Evolutionary conservation across 306 rosid genomes (phyloP), one percentile per base, ranked within the genome.

Genomic region (Cercis canadensis): DNA sequence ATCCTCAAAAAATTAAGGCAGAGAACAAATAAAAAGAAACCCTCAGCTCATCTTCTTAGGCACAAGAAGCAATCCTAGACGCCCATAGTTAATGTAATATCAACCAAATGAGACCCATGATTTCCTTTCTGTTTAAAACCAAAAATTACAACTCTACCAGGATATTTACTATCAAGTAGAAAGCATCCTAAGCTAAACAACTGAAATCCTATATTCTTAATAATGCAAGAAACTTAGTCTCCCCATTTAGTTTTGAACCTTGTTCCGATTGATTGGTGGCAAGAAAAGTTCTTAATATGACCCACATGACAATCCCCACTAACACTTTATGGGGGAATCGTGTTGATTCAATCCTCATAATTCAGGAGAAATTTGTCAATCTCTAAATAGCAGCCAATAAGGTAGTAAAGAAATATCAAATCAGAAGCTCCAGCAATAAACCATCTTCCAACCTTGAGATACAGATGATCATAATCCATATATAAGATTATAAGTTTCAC

Each of bases 31-130:
- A n/a, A n/a, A n/a, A n/a, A n/a, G n/a, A n/a, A n/a, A n/a, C n/a
- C n/a, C n/a, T n/a, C n/a, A 24, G 29, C 29, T 24, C 43, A 11
- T 61, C 47, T 66, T 78, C 41, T 55, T 6, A 12, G 45, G 61
- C 67, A 74, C 64, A 56, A 8, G 11, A 45, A 45, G 44, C 14
- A 64, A 24, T 11, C 36, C 17, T 14, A n/a, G 57, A 15, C 7
- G 29, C 29, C 29, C 29, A 24, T 1, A 34, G 24, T 4, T 8
- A 2, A 44, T 14, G 5, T 34, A 45, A 54, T 31, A n/a, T 65
- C 7, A 10, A 46, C 16, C 31, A 65, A 36, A 65, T 31, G 43
- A 31, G 57, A 17, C 21, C 34, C 36, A 19, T 4, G 7, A 13
- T 62, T 12, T 10, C 11, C 15, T 31, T 12, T 19, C 40, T 18